Percentiles rank a stretch among this genome's conserved stretches.
Conservation (phyloP, 1,139 yeast species). For the Scheffersomyces titani region DNA sequence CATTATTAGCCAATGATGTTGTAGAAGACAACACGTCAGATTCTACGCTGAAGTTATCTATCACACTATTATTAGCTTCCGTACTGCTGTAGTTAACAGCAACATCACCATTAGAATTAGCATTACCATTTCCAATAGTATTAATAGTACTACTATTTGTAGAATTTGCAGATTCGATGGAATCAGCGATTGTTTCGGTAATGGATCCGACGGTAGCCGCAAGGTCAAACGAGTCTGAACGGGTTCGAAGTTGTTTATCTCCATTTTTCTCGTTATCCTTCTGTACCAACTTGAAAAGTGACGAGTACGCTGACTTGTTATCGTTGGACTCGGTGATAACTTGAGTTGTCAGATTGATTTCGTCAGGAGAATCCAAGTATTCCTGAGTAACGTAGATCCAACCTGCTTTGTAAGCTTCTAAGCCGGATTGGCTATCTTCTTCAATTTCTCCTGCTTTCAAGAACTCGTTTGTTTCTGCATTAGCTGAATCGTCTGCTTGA, state of each 20-base stretch:
- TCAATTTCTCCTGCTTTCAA: conserved; percentile 65
- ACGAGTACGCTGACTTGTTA: conserved; percentile 57
- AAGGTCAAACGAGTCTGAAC: conserved; percentile 17
- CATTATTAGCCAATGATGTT: background rate
- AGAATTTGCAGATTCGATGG: background rate
- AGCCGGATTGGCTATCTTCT: conserved; percentile 59
- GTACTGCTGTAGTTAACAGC: conserved; percentile 4
- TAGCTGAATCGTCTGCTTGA: conserved; percentile 17
- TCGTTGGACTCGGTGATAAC: conserved; percentile 40
- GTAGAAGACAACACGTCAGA: background rate
- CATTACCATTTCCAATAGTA: background rate
- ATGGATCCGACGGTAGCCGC: conserved; percentile 2
- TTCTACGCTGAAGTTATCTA: conserved; percentile 7
- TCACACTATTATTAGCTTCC: conserved; percentile 7
- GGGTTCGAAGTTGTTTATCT: conserved; percentile 5
- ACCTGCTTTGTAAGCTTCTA: conserved; percentile 67
- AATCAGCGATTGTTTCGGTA: background rate
- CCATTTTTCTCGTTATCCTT: conserved; percentile 24
- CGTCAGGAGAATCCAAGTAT: conserved; percentile 53
- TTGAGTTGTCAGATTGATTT: conserved; percentile 33
- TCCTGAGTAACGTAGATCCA: conserved; percentile 86
- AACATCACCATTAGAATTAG: background rate
- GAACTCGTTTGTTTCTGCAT: conserved; percentile 25
- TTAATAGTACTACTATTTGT: background rate
- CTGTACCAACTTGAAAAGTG: conserved; percentile 58